A percentile compares a stretch with the other conserved stretches of the same genome.
Conservation (phyloP, 192 early-diverging fungal genomes). For the Allomyces javanicus region DNA sequence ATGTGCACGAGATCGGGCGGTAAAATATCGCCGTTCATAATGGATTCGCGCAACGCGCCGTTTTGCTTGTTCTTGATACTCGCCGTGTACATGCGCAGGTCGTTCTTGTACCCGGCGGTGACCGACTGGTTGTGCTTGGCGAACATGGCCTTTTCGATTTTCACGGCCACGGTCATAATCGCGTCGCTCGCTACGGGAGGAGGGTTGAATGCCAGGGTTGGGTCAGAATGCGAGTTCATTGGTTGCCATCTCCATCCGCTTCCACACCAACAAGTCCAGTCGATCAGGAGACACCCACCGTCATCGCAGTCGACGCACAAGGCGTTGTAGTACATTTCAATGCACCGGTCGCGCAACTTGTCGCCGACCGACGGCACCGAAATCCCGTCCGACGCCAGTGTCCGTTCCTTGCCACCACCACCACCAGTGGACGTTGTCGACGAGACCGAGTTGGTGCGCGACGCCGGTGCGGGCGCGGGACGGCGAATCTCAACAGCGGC, state of each 20-base stretch:
- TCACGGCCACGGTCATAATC: too few relatives aligned
- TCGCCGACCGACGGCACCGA: constrained; percentile 31
- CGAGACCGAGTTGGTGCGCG: not conserved
- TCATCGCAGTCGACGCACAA: constrained; percentile 21
- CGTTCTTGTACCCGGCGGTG: constrained; percentile 43
- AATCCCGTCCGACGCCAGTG: constrained; percentile 36
- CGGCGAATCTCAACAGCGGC: not conserved
- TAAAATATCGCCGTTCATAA: constrained; percentile 46
- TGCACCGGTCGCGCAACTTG: constrained; percentile 49
- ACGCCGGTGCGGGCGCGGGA: constrained; percentile 1
- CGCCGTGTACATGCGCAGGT: constrained; percentile 52
- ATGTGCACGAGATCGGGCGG: constrained; percentile 53
- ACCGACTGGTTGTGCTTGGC: constrained; percentile 21
- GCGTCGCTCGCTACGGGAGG: constrained; percentile 10
- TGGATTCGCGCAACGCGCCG: constrained; percentile 43
- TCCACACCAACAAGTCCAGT: not conserved
- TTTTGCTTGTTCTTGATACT: constrained; percentile 64
- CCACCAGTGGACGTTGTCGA: too few relatives aligned
- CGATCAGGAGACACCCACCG: constrained; percentile 2
- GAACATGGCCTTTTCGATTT: constrained; percentile 43
- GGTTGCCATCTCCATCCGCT: constrained; percentile 1
- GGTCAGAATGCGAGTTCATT: constrained; percentile 10
- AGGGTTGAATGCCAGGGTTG: constrained; percentile 27
- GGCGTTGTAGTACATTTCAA: constrained; percentile 63
- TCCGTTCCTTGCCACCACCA: constrained; percentile 15